phyloP scores from a whole-genome alignment of 495 filamentous ascomycete species.

The Letharia columbiana region DNA sequence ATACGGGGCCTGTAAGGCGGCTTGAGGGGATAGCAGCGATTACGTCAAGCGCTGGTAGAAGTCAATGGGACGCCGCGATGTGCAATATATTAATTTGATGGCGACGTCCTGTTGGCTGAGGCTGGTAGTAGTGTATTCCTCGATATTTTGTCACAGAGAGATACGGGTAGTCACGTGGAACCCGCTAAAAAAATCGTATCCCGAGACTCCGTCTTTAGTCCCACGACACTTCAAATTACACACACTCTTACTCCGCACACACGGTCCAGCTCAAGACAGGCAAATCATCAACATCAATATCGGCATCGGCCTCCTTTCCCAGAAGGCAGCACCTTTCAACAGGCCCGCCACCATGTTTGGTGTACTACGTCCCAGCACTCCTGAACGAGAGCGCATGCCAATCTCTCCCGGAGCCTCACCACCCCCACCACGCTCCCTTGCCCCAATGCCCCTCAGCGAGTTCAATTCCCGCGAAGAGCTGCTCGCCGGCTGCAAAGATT shows the following conservation, averaged over 20 bases:
- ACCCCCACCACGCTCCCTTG: slow-evolving; percentile 23
- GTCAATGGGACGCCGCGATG: too few species aligned
- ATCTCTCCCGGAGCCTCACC: slow-evolving; percentile 17
- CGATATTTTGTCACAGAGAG: too few species aligned
- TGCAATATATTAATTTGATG: too few species aligned
- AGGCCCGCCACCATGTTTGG: slow-evolving; percentile 23
- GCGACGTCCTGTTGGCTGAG: too few species aligned
- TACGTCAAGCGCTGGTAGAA: background rate
- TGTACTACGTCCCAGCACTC: slow-evolving; percentile 22
- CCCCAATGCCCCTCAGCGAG: slow-evolving; percentile 24
- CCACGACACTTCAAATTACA: slow-evolving; percentile 7
- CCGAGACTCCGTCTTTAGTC: slow-evolving; percentile 3
- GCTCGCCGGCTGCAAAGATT: slow-evolving; percentile 24
- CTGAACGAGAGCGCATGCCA: slow-evolving; percentile 18
- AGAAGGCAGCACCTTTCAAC: background rate
- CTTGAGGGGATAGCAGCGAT: background rate
- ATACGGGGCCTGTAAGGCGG: background rate
- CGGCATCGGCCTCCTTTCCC: background rate
- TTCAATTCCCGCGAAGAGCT: slow-evolving; percentile 24
- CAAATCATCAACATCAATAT: slow-evolving; percentile 15
- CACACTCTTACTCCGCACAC: slow-evolving; percentile 19
- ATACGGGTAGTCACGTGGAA: background rate
- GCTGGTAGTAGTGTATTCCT: too few species aligned
- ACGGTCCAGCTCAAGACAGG: slow-evolving; percentile 17
- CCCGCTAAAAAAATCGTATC: background rate